A percentile compares a stretch with the other conserved stretches of the same genome.
Evolutionary conservation across 805 yeast species (phyloP).

Genomic region (Myxozyma melibiosi): DNA sequence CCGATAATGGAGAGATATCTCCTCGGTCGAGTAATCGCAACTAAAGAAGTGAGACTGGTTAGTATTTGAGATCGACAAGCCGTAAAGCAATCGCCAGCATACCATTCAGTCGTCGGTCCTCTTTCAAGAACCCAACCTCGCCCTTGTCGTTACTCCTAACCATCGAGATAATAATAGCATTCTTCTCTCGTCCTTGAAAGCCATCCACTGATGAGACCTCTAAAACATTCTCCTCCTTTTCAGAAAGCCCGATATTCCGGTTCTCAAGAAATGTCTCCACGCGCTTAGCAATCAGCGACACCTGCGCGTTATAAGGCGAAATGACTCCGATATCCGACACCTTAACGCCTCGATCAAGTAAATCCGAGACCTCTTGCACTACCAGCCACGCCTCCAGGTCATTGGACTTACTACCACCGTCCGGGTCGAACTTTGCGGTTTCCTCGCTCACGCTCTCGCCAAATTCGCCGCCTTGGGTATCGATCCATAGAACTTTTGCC

Average conservation of each 20-base stretch:
- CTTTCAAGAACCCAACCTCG: conserved; percentile 81
- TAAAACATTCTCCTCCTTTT: conserved; percentile 47
- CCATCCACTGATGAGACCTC: conserved; percentile 94
- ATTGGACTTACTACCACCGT: conserved; percentile 62
- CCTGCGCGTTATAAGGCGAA: conserved; percentile 91
- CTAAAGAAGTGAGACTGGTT: conserved; percentile 47
- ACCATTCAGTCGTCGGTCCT: conserved; percentile 70
- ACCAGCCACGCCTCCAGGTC: conserved; percentile 74
- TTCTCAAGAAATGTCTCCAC: conserved; percentile 41
- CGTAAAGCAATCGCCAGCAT: neutral
- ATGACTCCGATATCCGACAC: conserved; percentile 74
- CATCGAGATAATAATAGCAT: conserved; percentile 73
- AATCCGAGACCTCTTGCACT: conserved; percentile 53
- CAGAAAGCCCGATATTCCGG: conserved; percentile 20
- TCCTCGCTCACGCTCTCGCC: conserved; percentile 57
- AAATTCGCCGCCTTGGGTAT: conserved; percentile 88
- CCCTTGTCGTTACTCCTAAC: conserved; percentile 75
- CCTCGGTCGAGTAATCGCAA: conserved; percentile 89
- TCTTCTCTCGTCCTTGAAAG: conserved; percentile 95
- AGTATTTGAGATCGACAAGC: neutral
- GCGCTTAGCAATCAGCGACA: conserved; percentile 55
- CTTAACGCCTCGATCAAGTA: conserved; percentile 56
- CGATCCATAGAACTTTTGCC: conserved; percentile 74
- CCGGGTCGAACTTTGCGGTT: conserved; percentile 26
- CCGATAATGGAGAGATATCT: conserved; percentile 85